Evolutionary conservation across 164 flowering plant genomes (phyloP).

Genomic region (Taxillus chinensis): DNA sequence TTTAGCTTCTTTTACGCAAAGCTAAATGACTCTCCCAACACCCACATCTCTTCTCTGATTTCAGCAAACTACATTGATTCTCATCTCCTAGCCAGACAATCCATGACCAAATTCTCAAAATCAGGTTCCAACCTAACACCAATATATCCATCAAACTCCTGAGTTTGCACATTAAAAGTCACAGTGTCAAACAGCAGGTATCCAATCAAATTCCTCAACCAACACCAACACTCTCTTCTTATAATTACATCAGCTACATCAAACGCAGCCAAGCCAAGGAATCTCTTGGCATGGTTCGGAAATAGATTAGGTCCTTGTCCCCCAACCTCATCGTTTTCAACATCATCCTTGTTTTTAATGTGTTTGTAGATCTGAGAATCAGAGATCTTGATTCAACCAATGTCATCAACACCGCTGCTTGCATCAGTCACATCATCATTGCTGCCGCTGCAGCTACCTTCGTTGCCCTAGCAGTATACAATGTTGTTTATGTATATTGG

Average conservation of each 20-base stretch:
- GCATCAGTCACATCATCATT: too few species aligned
- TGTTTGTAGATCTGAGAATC: too few species aligned
- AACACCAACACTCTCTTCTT: conserved; percentile 51
- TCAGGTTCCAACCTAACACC: conserved; percentile 49
- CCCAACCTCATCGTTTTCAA: too few species aligned
- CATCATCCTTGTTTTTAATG: too few species aligned
- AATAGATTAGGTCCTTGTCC: conserved; percentile 9
- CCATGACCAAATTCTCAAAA: conserved; percentile 58
- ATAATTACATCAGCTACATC: conserved; percentile 64
- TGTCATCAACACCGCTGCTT: too few species aligned
- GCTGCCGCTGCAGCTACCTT: too few species aligned
- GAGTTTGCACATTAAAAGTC: conserved; percentile 43
- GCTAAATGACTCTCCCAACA: conserved; percentile 12
- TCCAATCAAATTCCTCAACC: conserved; percentile 53
- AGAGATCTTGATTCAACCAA: too few species aligned
- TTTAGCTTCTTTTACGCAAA: conserved; percentile 5
- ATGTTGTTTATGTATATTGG: too few species aligned
- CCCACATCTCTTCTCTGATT: conserved; percentile 30
- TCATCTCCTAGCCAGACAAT: conserved; percentile 62
- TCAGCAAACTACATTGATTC: conserved; percentile 65
- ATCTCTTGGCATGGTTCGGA: conserved; percentile 33
- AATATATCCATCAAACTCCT: conserved; percentile 72
- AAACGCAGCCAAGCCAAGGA: conserved; percentile 37
- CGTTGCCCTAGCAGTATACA: too few species aligned
- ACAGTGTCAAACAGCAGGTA: conserved; percentile 47